Base-by-base conservation (phyloP, 2,329 filamentous ascomycete genomes). In the Ascochyta pisi region DNA sequence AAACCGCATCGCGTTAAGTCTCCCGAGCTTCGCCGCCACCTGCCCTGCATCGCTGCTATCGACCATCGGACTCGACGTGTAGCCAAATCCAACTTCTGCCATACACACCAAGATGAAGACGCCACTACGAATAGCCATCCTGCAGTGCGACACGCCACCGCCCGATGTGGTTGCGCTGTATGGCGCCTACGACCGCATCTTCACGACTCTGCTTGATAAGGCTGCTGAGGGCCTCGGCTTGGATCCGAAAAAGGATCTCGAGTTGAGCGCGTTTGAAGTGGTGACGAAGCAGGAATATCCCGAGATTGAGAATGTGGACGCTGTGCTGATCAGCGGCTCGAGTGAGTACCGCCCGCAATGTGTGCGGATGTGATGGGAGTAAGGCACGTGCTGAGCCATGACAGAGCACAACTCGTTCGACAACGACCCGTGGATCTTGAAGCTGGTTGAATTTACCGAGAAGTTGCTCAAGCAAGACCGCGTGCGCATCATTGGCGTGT, bases 141-240 rank as follows among this genome's bases (percentile, higher is more conserved):
- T 98, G 64, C 91, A 96, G 81, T 89, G 90, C 80, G 94, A 96
- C 77, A 90, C 85, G 1, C 92, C 92, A 1, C 81, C 89, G 45
- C 83, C 86, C 1, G 76, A 83, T 39, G 85, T 89, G 34, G 79
- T 84, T 50, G 82, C 82, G 51, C 85, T 85, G 67, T 92, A 89
- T 76, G 85, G 86, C 47, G 82, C 83, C 57, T 97, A 96, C 77
- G 85, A 86, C 59, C 88, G 86, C 60, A 83, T 83, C 39, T 81
- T 87, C 65, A 78, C 80, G 57, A 77, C 77, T 16, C 76, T 82
- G 37, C 79, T 86, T 6, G 72, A 81, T 52, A 78, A 77, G n/a
- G 81, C 80, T 6, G 83, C 84, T 61, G 76, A 78, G 45, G 77
- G 76, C 4, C 68, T 83, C 27, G 80, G 79, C 16, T 60, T 73